A percentile compares a stretch with the other conserved stretches of the same genome.
phyloP scores from a whole-genome alignment of 768 basidiomycete genomes.

The Pluteus cervinus region DNA sequence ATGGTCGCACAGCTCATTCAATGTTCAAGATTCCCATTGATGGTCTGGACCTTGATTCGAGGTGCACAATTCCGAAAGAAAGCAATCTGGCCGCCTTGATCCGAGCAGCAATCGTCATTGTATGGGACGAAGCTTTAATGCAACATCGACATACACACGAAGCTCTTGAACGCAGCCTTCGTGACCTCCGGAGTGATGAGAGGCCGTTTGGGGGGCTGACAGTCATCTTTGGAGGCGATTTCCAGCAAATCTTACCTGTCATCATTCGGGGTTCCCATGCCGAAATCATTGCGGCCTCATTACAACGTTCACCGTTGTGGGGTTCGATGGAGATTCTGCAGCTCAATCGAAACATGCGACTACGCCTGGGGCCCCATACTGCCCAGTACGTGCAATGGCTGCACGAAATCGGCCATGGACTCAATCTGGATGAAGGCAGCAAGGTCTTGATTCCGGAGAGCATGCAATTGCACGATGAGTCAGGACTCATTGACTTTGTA shows the following conservation, averaged over 20 bases:
- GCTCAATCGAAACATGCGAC: slow-evolving; percentile 32
- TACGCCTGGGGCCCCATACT: slow-evolving; percentile 20
- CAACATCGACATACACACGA: slow-evolving; percentile 31
- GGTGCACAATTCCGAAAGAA: slow-evolving; percentile 29
- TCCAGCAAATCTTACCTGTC: slow-evolving; percentile 40
- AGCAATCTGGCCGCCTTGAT: slow-evolving; percentile 24
- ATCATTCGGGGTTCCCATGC: slow-evolving; percentile 26
- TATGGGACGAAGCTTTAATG: slow-evolving; percentile 39
- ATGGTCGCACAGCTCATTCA: slow-evolving; percentile 43
- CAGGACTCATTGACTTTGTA: slow-evolving; percentile 18
- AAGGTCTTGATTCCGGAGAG: slow-evolving; percentile 17
- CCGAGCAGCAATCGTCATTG: slow-evolving; percentile 21
- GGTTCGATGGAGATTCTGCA: slow-evolving; percentile 17
- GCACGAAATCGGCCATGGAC: slow-evolving; percentile 28
- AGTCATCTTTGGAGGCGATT: slow-evolving; percentile 39
- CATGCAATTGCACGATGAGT: slow-evolving; percentile 18
- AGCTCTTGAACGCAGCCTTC: slow-evolving; percentile 31
- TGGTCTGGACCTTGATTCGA: slow-evolving; percentile 14
- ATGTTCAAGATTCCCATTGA: slow-evolving; percentile 42
- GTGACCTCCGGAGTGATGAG: slow-evolving; percentile 20
- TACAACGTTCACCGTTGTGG: slow-evolving; percentile 32
- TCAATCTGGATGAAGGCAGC: slow-evolving; percentile 10
- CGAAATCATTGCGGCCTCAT: slow-evolving; percentile 29
- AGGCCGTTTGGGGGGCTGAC: slow-evolving; percentile 33
- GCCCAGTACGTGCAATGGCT: slow-evolving; percentile 29